These are phyloP conservation scores for Neurospora sp. DNA, from an alignment of 495 filamentous ascomycete genomes.

Conservation along the genomic window DNA sequence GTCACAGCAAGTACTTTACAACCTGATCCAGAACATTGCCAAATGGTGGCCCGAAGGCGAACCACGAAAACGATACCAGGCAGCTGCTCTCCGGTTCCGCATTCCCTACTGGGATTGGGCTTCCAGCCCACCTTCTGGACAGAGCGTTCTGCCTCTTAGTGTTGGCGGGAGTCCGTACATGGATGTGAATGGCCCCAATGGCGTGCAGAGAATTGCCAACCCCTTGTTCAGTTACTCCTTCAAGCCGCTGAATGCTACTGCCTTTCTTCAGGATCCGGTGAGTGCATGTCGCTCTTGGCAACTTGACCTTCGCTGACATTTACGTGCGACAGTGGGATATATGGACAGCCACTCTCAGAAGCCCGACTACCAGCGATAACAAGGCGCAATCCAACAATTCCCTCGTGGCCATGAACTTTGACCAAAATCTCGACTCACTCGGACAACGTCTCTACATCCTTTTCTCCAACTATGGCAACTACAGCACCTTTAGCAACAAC, in stretches of 20 bases:
- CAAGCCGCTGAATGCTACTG: constrained; percentile 38
- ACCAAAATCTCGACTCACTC: constrained; percentile 34
- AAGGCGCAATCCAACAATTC: constrained; percentile 43
- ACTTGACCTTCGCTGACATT: not conserved
- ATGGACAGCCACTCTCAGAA: constrained; percentile 40
- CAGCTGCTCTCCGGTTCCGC: constrained; percentile 46
- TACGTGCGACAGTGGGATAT: constrained; percentile 17
- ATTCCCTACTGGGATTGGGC: constrained; percentile 67
- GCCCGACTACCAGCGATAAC: constrained; percentile 31
- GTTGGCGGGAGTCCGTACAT: constrained; percentile 34
- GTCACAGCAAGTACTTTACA: constrained; percentile 47
- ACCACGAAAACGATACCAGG: constrained; percentile 33
- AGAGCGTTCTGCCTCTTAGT: constrained; percentile 38
- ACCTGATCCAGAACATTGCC: constrained; percentile 41
- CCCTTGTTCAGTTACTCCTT: constrained; percentile 55
- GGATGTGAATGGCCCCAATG: constrained; percentile 44
- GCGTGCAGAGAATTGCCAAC: constrained; percentile 45
- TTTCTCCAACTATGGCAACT: constrained; percentile 48
- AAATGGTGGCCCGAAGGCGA: constrained; percentile 39
- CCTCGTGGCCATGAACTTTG: constrained; percentile 36
- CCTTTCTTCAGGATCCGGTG: constrained; percentile 35
- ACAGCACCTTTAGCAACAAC: constrained; percentile 49
- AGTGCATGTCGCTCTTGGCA: constrained; percentile 7
- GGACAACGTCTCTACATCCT: constrained; percentile 49
- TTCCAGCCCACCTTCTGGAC: constrained; percentile 34